Percentiles rank a stretch among this genome's conserved stretches.
These are phyloP conservation scores for Barbarea vulgaris DNA, from an alignment of 345 rosid genomes.

Conservation along the genomic window DNA sequence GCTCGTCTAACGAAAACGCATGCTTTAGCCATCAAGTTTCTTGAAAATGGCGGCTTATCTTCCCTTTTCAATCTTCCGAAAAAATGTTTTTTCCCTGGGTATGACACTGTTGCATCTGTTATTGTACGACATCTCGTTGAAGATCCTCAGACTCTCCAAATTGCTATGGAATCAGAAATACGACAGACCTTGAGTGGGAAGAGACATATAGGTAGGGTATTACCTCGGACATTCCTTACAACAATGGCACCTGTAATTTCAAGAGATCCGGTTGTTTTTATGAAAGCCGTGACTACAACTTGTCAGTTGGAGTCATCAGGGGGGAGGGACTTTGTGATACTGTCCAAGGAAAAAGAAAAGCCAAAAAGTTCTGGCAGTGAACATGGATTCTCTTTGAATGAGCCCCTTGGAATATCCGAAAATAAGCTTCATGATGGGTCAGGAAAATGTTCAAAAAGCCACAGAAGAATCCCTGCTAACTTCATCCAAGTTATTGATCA, in stretches of 20 bases:
- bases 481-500: slow-evolving; percentile 90
- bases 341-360: slow-evolving; percentile 80
- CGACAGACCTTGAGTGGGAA: slow-evolving; percentile 74
- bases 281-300: slow-evolving; percentile 79
- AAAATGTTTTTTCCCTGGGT: slow-evolving; percentile 86
- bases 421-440: slow-evolving; percentile 77
- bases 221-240: slow-evolving; percentile 70
- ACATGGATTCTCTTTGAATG: slow-evolving; percentile 57
- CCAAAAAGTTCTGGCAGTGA: slow-evolving; percentile 62
- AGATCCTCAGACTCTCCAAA: slow-evolving; percentile 96
- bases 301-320: slow-evolving; percentile 93
- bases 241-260: slow-evolving; percentile 89
- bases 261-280: slow-evolving; percentile 85
- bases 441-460: slow-evolving; percentile 75
- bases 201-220: slow-evolving; percentile 71
- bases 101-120: slow-evolving; percentile 85
- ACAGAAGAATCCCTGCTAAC: slow-evolving; percentile 79
- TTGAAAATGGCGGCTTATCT: slow-evolving; percentile 78
- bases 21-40: slow-evolving; percentile 75
- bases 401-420: slow-evolving; percentile 70
- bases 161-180: slow-evolving; percentile 96
- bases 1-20: slow-evolving; percentile 91
- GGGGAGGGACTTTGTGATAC: slow-evolving; percentile 74
- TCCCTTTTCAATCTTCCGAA: slow-evolving; percentile 83
- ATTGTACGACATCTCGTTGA: slow-evolving; percentile 91